A percentile compares a stretch with the other conserved stretches of the same genome.
Evolutionary conservation across 2,329 filamentous ascomycete species (phyloP).

Genomic region (Penicillium psychrosexuale): DNA sequence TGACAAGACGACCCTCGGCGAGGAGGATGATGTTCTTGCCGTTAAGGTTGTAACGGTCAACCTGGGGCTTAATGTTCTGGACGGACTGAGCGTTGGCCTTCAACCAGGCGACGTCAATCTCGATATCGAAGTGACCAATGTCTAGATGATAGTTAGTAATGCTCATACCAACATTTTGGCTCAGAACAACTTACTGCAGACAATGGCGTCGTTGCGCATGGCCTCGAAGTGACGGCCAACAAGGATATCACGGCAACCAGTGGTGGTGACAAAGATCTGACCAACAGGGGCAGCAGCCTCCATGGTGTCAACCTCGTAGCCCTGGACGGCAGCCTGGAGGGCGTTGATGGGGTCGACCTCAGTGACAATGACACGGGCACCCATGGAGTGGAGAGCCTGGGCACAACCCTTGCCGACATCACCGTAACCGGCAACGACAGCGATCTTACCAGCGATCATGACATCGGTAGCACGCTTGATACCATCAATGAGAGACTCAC

Average conservation of each 20-base stretch:
- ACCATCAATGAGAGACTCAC: slow-evolving; percentile 96
- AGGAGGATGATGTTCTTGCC: slow-evolving; percentile 98
- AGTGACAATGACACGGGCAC: slow-evolving; percentile 91
- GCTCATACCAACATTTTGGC: no score
- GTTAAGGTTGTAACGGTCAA: slow-evolving; percentile 95
- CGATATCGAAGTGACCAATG: slow-evolving; percentile 99
- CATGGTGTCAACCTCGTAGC: slow-evolving; percentile 97
- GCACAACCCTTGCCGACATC: slow-evolving; percentile 99
- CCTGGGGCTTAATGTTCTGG: slow-evolving; percentile 99
- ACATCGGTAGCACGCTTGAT: slow-evolving; percentile 99
- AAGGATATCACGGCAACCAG: slow-evolving; percentile 97
- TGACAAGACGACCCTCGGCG: slow-evolving; percentile 97
- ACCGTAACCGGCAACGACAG: slow-evolving; percentile 95
- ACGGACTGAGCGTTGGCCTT: slow-evolving; percentile 93
- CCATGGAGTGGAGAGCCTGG: slow-evolving; percentile 93
- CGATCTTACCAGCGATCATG: slow-evolving; percentile 99
- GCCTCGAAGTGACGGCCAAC: slow-evolving; percentile 86
- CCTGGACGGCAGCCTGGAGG: slow-evolving; percentile 95
- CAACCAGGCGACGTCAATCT: slow-evolving; percentile 99
- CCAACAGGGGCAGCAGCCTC: slow-evolving; percentile 84
- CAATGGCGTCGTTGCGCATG: slow-evolving; percentile 97
- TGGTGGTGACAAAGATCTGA: slow-evolving; percentile 99
- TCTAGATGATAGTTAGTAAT: slow-evolving; percentile 37
- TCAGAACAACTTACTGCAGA: slow-evolving; percentile 64
- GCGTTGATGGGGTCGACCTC: slow-evolving; percentile 99